phyloP scores from a whole-genome alignment of 2,329 filamentous ascomycete species.

The Apiospora koreana region DNA sequence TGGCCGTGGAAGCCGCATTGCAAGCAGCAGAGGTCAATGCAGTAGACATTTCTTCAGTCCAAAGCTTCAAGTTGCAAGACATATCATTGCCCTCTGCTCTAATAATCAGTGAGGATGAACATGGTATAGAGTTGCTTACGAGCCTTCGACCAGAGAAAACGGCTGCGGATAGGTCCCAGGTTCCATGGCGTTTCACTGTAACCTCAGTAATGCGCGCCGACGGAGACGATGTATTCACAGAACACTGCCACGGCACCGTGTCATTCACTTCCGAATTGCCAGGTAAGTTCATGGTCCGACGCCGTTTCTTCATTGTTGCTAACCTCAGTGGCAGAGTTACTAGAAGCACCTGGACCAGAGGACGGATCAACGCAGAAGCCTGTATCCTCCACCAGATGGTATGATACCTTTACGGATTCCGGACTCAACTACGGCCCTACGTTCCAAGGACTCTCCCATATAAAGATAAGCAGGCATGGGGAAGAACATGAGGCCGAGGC shows the following conservation, averaged over 20 bases:
- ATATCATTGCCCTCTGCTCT: background rate
- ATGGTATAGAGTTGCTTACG: background rate
- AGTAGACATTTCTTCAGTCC: background rate
- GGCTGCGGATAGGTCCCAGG: too few species aligned
- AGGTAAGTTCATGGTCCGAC: background rate
- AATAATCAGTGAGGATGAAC: background rate
- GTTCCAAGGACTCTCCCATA: slow-evolving; percentile 16
- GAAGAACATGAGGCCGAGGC: slow-evolving; percentile 14
- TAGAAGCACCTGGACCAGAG: too few species aligned
- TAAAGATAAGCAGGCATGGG: slow-evolving; percentile 9
- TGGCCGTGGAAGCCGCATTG: slow-evolving; percentile 17
- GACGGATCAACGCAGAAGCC: background rate
- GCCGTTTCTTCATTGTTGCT: background rate
- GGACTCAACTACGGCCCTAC: slow-evolving; percentile 16
- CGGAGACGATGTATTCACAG: slow-evolving; percentile 12
- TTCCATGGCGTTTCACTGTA: background rate
- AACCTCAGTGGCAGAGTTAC: background rate
- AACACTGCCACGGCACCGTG: slow-evolving; percentile 19
- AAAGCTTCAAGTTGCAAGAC: background rate
- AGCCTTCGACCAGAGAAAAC: background rate
- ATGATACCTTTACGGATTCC: slow-evolving; percentile 12
- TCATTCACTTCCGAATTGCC: background rate
- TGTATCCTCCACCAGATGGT: slow-evolving; percentile 14
- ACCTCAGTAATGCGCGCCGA: slow-evolving; percentile 9
- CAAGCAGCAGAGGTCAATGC: background rate